Evolutionary conservation across 176 grass and related monocot species (phyloP), one percentile per base, ranked within the genome.

Genomic region (Raddia guianensis): DNA sequence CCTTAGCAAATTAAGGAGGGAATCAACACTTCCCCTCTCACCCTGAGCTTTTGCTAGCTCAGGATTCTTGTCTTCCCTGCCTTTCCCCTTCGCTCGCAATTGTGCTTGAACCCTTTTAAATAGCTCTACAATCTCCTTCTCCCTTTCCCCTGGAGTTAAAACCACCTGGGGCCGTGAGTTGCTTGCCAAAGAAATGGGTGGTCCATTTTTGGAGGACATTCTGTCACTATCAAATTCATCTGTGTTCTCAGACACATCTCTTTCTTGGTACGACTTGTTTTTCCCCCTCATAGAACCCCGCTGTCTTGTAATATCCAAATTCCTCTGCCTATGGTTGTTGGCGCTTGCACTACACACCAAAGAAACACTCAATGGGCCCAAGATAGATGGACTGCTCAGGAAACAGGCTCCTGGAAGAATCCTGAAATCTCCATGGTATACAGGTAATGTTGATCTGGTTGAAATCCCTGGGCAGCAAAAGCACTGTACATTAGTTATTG

Each of bases 71-170:
- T 85, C 84, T 50, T 89, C 87, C 76, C 82, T 84, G 53, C 80
- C 69, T 70, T 84, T 72, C 2, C 85, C 62, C 65, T 72, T 78
- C 6, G 78, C 73, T 74, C 89, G 80, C 53, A 92, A 48, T 55
- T 92, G 90, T n/a, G 92, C 72, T 81, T 91, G 90, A 35, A 92
- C 88, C 67, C 78, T 98, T 91, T 86, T 92, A 68, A 98, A 95
- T 32, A 98, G 75, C 75, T 87, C 84, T 51, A 95, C 77, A 20
- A 93, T 95, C 67, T 91, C 92, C 63, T 89, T 86, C 79, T 93
- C 86, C 76, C 87, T 91, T 80, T 83, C 81, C 52, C 86, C 89
- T 51, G 86, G 86, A 76, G 51, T 59, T 55, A 80, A 76, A 79
- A 86, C 91, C 14, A 63, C 87, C 43, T 86, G 83, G 55, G 70